phyloP scores from a whole-genome alignment of 345 rosid genomes.

The Citrus cavaleriei region DNA sequence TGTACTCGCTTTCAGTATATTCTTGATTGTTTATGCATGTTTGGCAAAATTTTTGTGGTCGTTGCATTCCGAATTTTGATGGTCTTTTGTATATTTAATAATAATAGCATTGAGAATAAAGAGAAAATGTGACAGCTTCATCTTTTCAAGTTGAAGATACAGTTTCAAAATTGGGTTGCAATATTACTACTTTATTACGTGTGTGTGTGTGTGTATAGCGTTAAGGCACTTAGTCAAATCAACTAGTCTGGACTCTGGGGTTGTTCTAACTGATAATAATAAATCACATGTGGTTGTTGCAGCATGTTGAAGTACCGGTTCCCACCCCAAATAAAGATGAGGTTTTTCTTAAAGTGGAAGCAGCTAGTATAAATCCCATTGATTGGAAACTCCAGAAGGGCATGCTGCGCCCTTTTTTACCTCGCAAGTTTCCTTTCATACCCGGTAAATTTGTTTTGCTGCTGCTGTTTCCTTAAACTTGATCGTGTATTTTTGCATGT shows the following conservation, averaged over 20 bases:
- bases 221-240: background rate
- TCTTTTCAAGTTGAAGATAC: background rate
- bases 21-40: too few species aligned
- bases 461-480: background rate
- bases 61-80: too few species aligned
- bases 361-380: slow-evolving; percentile 54
- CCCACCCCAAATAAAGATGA: slow-evolving; percentile 51
- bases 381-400: slow-evolving; percentile 81
- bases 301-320: slow-evolving; percentile 65
- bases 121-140: background rate
- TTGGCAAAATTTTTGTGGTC: too few species aligned
- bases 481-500: too few species aligned
- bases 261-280: background rate
- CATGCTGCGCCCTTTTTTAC: slow-evolving; percentile 48
- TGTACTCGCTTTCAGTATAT: background rate
- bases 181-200: too few species aligned
- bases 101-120: too few species aligned
- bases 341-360: slow-evolving; percentile 59
- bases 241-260: too few species aligned
- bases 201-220: too few species aligned
- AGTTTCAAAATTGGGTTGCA: background rate
- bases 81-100: too few species aligned
- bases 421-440: slow-evolving; percentile 68
- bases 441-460: slow-evolving; percentile 43
- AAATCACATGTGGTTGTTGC: slow-evolving; percentile 9